These are phyloP conservation scores for Macrolepiota albuminosa DNA, from an alignment of 768 basidiomycete genomes.

Conservation along the genomic window DNA sequence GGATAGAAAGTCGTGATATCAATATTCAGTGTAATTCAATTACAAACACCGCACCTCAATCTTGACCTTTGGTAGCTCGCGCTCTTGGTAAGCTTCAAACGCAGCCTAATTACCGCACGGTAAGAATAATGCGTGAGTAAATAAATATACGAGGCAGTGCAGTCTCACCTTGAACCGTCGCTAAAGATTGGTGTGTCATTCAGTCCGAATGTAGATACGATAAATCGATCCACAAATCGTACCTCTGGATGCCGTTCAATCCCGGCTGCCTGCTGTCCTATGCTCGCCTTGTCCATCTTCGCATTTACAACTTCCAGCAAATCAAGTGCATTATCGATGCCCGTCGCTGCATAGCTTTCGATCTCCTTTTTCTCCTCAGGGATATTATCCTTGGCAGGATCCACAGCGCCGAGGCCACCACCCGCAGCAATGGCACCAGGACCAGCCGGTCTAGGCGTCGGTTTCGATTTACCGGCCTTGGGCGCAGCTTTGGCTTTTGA, in stretches of 20 bases:
- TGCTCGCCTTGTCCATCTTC: conserved; percentile 89
- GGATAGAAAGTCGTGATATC: conserved; percentile 9
- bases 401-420: conserved; percentile 34
- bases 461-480: conserved; percentile 57
- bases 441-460: conserved; percentile 63
- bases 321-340: conserved; percentile 88
- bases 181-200: conserved; percentile 32
- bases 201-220: neutral
- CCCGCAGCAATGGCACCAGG: conserved; percentile 85
- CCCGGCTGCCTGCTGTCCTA: conserved; percentile 81
- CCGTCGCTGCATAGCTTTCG: conserved; percentile 78
- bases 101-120: conserved; percentile 48
- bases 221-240: conserved; percentile 16
- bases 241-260: conserved; percentile 94
- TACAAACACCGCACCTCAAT: conserved; percentile 50
- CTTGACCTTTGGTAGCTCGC: conserved; percentile 74
- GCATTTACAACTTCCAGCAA: conserved; percentile 84
- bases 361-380: conserved; percentile 30
- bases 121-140: conserved; percentile 4
- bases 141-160: neutral
- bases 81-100: conserved; percentile 88
- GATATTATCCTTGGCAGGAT: conserved; percentile 18
- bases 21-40: neutral
- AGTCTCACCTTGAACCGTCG: conserved; percentile 77
- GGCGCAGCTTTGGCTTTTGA: conserved; percentile 59